phyloP scores from a whole-genome alignment of 441 rosid genomes.

The Jatropha podagrica region DNA sequence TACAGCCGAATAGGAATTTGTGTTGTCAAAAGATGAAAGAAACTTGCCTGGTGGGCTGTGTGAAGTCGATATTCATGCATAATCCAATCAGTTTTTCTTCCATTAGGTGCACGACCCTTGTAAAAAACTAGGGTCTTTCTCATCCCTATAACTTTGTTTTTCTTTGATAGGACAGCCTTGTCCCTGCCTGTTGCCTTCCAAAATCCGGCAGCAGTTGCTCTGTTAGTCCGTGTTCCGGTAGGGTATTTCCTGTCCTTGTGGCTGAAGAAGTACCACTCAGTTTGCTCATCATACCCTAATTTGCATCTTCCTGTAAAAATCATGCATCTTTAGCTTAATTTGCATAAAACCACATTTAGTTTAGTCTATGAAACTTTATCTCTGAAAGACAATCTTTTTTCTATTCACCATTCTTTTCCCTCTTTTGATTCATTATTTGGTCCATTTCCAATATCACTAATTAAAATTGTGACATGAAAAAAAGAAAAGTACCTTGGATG shows the following conservation, averaged over 20 bases:
- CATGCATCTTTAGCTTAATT: not conserved
- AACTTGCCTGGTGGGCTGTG: slow-evolving; percentile 66
- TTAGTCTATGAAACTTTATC: too few species aligned
- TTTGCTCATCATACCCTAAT: slow-evolving; percentile 74
- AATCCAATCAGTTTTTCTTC: slow-evolving; percentile 87
- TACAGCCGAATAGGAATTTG: not conserved
- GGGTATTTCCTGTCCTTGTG: slow-evolving; percentile 93
- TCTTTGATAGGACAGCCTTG: slow-evolving; percentile 75
- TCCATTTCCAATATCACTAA: not conserved
- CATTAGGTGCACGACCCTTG: slow-evolving; percentile 92
- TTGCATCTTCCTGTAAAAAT: slow-evolving; percentile 62
- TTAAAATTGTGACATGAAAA: not conserved
- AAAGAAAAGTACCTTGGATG: slow-evolving; percentile 62
- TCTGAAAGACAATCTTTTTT: too few species aligned
- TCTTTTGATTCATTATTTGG: too few species aligned
- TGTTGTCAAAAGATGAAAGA: not conserved
- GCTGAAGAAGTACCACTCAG: slow-evolving; percentile 94
- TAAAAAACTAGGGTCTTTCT: slow-evolving; percentile 92
- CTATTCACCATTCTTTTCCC: too few species aligned
- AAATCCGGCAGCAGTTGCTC: slow-evolving; percentile 92
- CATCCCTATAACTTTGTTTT: slow-evolving; percentile 82
- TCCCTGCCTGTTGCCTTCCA: slow-evolving; percentile 99
- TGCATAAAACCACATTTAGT: too few species aligned
- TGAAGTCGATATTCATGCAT: slow-evolving; percentile 94
- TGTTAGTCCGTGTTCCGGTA: slow-evolving; percentile 80